These are phyloP conservation scores for Butyriboletus appendiculatus DNA, from an alignment of 1,284 basidiomycete species.

Conservation along the genomic window DNA sequence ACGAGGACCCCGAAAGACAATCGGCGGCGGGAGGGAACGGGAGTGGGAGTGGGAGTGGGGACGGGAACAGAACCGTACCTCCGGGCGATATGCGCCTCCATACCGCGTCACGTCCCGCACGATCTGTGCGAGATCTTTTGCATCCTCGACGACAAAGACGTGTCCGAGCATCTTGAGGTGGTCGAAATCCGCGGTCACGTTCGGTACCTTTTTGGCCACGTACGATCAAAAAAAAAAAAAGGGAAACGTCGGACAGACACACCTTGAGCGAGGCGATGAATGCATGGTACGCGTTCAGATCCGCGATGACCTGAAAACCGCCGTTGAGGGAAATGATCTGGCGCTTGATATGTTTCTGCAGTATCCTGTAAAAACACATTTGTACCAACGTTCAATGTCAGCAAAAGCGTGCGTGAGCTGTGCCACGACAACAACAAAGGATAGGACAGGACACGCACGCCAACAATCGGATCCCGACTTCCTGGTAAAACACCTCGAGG, in stretches of 20 bases:
- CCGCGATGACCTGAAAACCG: slow-evolving; percentile 95
- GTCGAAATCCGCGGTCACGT: slow-evolving; percentile 84
- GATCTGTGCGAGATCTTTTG: slow-evolving; percentile 93
- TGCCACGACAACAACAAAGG: too few species aligned
- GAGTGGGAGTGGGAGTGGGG: too few species aligned
- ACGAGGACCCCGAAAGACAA: too few species aligned
- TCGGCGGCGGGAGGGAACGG: too few species aligned
- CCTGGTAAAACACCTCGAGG: slow-evolving; percentile 96
- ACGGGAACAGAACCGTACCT: slow-evolving; percentile 49
- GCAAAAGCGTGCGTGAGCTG: not conserved
- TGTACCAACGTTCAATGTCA: not conserved
- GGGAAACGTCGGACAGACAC: not conserved
- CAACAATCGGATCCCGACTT: slow-evolving; percentile 91
- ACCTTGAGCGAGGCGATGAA: slow-evolving; percentile 87
- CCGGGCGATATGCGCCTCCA: slow-evolving; percentile 89
- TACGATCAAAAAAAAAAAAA: not conserved
- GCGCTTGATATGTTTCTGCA: slow-evolving; percentile 96
- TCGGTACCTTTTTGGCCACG: slow-evolving; percentile 44
- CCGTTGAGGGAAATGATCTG: slow-evolving; percentile 94
- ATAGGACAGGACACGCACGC: slow-evolving; percentile 50
- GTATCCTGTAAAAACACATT: slow-evolving; percentile 56
- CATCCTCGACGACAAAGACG: slow-evolving; percentile 90
- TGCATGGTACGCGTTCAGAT: slow-evolving; percentile 89
- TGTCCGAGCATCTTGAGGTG: slow-evolving; percentile 96
- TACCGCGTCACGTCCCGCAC: slow-evolving; percentile 93